Evolutionary conservation across 2,329 filamentous ascomycete genomes (phyloP).

Genomic region (Coniochaeta ligniaria): DNA sequence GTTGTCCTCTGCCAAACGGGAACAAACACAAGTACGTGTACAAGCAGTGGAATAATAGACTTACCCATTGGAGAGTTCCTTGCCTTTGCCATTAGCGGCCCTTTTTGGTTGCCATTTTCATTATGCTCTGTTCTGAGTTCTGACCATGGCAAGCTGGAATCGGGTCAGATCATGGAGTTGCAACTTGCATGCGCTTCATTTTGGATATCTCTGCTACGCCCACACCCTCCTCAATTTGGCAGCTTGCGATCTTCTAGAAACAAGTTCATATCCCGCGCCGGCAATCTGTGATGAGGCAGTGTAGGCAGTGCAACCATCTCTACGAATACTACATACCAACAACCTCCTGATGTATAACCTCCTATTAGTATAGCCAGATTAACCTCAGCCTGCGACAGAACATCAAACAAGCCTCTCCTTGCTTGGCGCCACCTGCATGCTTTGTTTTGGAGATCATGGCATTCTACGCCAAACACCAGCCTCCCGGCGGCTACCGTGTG

Average conservation of each 20-base stretch:
- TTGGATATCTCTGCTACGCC: neutral
- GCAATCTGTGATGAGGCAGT: neutral
- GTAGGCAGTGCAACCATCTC: neutral
- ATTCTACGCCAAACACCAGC: neutral
- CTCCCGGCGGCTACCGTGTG: neutral
- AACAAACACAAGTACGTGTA: neutral
- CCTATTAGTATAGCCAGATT: neutral
- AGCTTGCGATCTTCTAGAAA: neutral
- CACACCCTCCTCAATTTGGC: neutral
- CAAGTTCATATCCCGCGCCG: neutral
- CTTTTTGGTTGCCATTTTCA: too few species aligned
- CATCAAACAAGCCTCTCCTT: constrained; percentile 1
- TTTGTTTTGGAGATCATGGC: constrained; percentile 1
- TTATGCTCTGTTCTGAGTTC: neutral
- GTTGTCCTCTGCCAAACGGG: neutral
- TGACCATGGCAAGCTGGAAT: neutral
- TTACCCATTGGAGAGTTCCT: neutral
- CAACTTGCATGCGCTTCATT: neutral
- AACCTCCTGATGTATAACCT: neutral
- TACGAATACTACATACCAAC: neutral
- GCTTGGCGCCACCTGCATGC: neutral
- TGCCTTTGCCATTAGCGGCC: neutral
- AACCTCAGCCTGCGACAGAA: constrained; percentile 2
- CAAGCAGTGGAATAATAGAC: neutral
- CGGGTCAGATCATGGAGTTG: neutral